Percentiles rank a stretch among this genome's conserved stretches.
Conservation (phyloP, 768 basidiomycete species). For the Suillus hirtellus region DNA sequence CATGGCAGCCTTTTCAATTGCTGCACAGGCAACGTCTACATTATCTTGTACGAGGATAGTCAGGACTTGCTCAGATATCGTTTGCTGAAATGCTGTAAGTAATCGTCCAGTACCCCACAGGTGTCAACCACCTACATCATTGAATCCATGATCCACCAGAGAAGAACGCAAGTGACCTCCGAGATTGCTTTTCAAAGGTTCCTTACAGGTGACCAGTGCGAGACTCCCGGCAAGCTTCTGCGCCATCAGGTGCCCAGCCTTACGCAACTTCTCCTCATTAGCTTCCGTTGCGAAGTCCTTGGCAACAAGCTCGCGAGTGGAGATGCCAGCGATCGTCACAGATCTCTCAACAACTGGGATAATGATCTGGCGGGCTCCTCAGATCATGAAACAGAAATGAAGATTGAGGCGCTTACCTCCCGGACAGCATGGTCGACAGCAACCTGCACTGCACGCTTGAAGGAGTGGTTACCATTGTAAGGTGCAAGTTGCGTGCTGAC, state of each 20-base stretch:
- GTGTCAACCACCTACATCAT: constrained; percentile 54
- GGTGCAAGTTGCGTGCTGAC: constrained; percentile 78
- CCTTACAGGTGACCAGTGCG: constrained; percentile 97
- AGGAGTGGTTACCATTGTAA: constrained; percentile 72
- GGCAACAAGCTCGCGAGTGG: constrained; percentile 89
- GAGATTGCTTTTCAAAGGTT: constrained; percentile 91
- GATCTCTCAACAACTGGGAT: constrained; percentile 97
- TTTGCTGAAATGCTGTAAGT: constrained; percentile 42
- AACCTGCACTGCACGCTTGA: constrained; percentile 88
- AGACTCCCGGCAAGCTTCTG: constrained; percentile 95
- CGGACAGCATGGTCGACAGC: constrained; percentile 94
- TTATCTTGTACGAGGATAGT: constrained; percentile 87
- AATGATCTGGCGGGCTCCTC: constrained; percentile 64
- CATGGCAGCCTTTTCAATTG: constrained; percentile 98
- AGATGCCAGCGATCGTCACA: constrained; percentile 97
- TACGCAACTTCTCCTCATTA: constrained; percentile 86
- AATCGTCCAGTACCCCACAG: constrained; percentile 10
- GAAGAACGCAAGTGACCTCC: constrained; percentile 84
- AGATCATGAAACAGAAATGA: background rate
- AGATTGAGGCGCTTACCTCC: constrained; percentile 55
- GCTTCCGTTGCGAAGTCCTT: constrained; percentile 96
- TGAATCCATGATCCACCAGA: constrained; percentile 85
- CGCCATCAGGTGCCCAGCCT: constrained; percentile 94
- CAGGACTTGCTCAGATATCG: constrained; percentile 80
- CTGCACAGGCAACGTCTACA: constrained; percentile 87